These are phyloP conservation scores for Trypethelium eluteriae DNA, from an alignment of 495 filamentous ascomycete species.

Conservation along the genomic window DNA sequence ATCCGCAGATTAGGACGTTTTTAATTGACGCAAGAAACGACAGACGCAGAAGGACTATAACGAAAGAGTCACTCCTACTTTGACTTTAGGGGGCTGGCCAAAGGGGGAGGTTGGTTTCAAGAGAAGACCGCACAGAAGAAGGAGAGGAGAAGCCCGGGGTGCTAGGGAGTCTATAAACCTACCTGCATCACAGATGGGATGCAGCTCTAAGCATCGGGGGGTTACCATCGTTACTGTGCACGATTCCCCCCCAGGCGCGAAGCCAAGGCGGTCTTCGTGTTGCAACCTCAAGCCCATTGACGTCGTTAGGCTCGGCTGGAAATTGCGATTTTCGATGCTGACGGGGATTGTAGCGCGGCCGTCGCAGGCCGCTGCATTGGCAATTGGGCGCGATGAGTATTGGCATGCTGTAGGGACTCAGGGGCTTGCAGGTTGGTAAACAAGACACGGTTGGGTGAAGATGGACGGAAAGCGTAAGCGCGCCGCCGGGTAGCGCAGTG, in stretches of 20 bases:
- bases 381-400: conserved; percentile 10
- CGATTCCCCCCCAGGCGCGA: background rate
- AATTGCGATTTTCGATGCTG: conserved; percentile 9
- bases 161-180: background rate
- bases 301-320: conserved; percentile 7
- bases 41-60: conserved; percentile 9
- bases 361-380: conserved; percentile 7
- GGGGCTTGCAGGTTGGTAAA: conserved; percentile 13
- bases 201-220: background rate
- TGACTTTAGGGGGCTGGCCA: background rate
- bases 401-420: conserved; percentile 5
- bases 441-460: background rate
- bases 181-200: conserved; percentile 8
- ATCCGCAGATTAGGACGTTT: background rate
- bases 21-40: conserved; percentile 1
- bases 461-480: conserved; percentile 10
- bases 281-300: conserved; percentile 8
- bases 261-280: background rate
- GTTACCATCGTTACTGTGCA: background rate
- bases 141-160: conserved; percentile 9
- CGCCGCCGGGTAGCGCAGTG: background rate
- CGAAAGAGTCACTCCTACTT: conserved; percentile 10
- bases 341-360: background rate
- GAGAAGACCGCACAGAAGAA: conserved; percentile 2
- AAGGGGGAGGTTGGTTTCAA: conserved; percentile 9